These are phyloP conservation scores for Oryza rufipogon DNA, from an alignment of 176 grass and related monocot genomes.

Conservation along the genomic window DNA sequence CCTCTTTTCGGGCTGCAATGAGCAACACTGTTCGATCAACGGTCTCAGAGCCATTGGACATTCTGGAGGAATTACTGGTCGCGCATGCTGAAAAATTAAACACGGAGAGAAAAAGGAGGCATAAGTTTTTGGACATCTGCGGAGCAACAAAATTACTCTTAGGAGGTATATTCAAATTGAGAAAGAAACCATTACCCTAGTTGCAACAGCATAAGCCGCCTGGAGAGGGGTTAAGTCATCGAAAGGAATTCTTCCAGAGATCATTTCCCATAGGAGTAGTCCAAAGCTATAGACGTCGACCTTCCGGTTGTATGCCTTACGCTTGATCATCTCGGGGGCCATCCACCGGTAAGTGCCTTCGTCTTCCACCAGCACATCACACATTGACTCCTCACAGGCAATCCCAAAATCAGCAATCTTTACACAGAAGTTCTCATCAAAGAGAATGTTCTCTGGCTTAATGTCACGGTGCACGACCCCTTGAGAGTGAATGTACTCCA, in stretches of 20 bases:
- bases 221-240: constrained; percentile 60
- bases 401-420: constrained; percentile 86
- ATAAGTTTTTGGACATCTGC: background rate
- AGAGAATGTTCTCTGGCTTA: constrained; percentile 76
- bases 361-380: constrained; percentile 66
- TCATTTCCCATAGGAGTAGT: constrained; percentile 76
- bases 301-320: constrained; percentile 65
- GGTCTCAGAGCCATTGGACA: constrained; percentile 60
- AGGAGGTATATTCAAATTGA: background rate
- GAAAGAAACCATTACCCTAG: constrained; percentile 33
- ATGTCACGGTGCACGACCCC: constrained; percentile 68
- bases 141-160: background rate
- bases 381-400: constrained; percentile 67
- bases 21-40: constrained; percentile 83
- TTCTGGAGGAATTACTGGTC: constrained; percentile 58
- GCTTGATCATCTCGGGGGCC: constrained; percentile 85
- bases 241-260: constrained; percentile 64
- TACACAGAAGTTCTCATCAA: constrained; percentile 64
- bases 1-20: constrained; percentile 71
- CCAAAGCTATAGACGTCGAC: constrained; percentile 87
- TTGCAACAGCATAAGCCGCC: constrained; percentile 65
- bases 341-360: constrained; percentile 84
- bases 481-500: constrained; percentile 86
- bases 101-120: background rate
- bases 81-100: constrained; percentile 59